These are phyloP conservation scores for Trichophyton verrucosum DNA, from an alignment of 2,329 filamentous ascomycete genomes.

Conservation along the genomic window DNA sequence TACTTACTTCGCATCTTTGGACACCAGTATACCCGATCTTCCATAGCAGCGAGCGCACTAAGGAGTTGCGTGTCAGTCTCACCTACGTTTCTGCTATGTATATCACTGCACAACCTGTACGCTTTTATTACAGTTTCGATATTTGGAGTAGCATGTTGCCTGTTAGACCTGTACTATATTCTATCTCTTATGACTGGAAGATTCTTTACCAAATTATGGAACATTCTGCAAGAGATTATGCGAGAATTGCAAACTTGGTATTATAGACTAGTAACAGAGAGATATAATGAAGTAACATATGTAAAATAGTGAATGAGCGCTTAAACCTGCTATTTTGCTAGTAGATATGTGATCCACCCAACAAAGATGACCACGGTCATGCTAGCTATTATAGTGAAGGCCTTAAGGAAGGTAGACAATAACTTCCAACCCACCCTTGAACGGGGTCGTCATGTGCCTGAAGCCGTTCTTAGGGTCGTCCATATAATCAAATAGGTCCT, in stretches of 20 bases:
- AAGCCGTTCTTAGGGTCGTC: constrained; percentile 38
- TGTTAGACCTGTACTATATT: constrained; percentile 1
- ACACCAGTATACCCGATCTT: neutral
- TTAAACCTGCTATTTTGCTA: no score
- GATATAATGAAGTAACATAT: neutral
- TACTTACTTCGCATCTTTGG: neutral
- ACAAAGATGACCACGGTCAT: neutral
- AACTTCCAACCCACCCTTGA: constrained; percentile 38
- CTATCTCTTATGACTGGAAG: neutral
- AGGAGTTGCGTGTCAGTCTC: neutral
- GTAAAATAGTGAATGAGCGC: neutral
- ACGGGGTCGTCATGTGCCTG: constrained; percentile 38
- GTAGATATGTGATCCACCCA: neutral
- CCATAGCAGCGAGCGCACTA: neutral
- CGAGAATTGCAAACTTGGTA: neutral
- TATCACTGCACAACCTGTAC: neutral
- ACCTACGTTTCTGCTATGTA: neutral
- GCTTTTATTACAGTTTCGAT: neutral
- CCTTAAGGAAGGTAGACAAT: constrained; percentile 24
- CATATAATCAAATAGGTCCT: constrained; percentile 39
- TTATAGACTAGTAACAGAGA: neutral
- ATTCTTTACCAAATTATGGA: neutral
- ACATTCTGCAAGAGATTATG: neutral
- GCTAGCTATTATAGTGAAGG: no score
- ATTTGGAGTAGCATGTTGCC: neutral